Percentiles rank a stretch among this genome's conserved stretches.
Evolutionary conservation across 2,329 filamentous ascomycete genomes (phyloP).

Genomic region (Coccinonectria pachysandricola): DNA sequence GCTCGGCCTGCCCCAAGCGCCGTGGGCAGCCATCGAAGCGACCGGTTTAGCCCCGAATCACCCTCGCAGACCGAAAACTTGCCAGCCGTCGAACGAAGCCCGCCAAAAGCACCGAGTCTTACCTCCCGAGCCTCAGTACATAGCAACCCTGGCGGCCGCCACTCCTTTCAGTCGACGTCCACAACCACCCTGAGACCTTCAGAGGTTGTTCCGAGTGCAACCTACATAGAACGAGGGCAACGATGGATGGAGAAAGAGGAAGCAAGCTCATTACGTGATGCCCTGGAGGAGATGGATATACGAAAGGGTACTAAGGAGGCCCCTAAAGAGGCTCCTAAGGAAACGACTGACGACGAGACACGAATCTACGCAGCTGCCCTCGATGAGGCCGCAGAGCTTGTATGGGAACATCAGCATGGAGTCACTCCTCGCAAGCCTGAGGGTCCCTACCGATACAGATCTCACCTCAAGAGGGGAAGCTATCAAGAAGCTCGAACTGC

Average conservation of each 20-base stretch:
- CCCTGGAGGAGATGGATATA: slow-evolving; percentile 64
- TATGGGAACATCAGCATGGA: slow-evolving; percentile 64
- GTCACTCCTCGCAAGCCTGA: slow-evolving; percentile 43
- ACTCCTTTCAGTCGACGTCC: slow-evolving; percentile 39
- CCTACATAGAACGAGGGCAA: slow-evolving; percentile 63
- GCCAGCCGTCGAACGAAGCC: slow-evolving; percentile 16
- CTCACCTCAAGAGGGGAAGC: slow-evolving; percentile 60
- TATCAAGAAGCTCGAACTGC: slow-evolving; percentile 58
- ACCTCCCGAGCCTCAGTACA: slow-evolving; percentile 40
- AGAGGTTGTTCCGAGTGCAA: slow-evolving; percentile 53
- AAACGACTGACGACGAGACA: slow-evolving; percentile 41
- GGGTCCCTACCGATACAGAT: slow-evolving; percentile 56
- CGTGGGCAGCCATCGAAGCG: slow-evolving; percentile 16
- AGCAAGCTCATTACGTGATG: slow-evolving; percentile 56
- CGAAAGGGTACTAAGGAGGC: slow-evolving; percentile 25
- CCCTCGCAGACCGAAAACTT: slow-evolving; percentile 18
- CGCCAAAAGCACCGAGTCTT: slow-evolving; percentile 29
- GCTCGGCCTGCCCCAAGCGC: slow-evolving; percentile 25
- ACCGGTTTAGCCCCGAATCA: slow-evolving; percentile 23
- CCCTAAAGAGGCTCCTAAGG: slow-evolving; percentile 14
- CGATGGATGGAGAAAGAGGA: slow-evolving; percentile 78
- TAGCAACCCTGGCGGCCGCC: slow-evolving; percentile 34
- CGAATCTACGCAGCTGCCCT: slow-evolving; percentile 61
- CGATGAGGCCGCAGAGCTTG: slow-evolving; percentile 67
- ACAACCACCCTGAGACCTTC: slow-evolving; percentile 42